Evolutionary conservation across 257 asterid genomes (phyloP), one percentile per base, ranked within the genome.

Genomic region (Solanum sitiens): DNA sequence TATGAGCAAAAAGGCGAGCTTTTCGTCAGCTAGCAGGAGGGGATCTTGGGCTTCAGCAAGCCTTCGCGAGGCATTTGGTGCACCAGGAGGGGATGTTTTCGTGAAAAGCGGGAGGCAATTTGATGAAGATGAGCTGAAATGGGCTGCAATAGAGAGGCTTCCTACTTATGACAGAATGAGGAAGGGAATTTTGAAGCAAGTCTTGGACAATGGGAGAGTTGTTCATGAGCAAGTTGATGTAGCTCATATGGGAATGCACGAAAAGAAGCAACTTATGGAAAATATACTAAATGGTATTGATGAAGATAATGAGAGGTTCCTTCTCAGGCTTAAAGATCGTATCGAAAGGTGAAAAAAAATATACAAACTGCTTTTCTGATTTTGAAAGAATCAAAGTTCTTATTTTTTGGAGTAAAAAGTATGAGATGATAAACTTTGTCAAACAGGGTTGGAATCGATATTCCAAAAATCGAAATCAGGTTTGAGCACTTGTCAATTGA

Each of bases 81-180:
- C 92, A 15, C 92, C 95, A 1, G 94, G 98, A 39, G 95, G 93
- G 2, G 95, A 95, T 37, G 94, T 91, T 23, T 95, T 95, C 61
- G 90, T 89, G 84, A 92, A 91, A 53, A 95, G 96, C 88, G 96
- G 93, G 86, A 92, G 94, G 75, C 89, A 85, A 23, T 95, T 93
- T 23, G 98, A 95, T 16, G 98, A 95, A 72, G 96, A 93, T 23
- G 96, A 94, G 88, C 98, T 94, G 32, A 93, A 89, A 87, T 94
- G 97, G 98, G 98, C 98, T 75, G 98, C 97, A 77, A 94, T 94
- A 5, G 97, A 95, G 87, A 92, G 97, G 90, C 98, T 95, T 23
- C 98, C 98, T 0, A 95, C 98, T 23, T 92, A 92, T 88, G 97
- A 92, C 88, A 93, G 98, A 13, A 83, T 94, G 94, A 93, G 94